Evolutionary conservation across 1,284 basidiomycete species (phyloP).

Genomic region (Malassezia sp.): DNA sequence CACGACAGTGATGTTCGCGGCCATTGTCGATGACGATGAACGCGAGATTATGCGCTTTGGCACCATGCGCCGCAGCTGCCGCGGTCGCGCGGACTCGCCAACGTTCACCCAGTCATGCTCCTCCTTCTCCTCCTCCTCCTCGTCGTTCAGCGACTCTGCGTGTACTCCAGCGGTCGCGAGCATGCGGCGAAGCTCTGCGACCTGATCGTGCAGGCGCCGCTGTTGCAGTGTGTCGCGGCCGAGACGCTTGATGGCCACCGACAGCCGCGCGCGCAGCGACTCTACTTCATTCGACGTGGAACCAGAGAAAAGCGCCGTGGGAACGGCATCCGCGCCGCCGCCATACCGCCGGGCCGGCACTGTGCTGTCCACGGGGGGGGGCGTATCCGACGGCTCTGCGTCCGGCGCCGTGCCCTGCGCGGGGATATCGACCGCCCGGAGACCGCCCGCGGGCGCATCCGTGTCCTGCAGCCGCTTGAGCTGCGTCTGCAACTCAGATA

Average conservation of each 20-base stretch:
- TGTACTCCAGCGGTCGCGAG: conserved; percentile 29
- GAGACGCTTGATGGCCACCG: conserved; percentile 34
- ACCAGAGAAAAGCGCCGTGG: neutral
- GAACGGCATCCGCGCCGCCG: neutral
- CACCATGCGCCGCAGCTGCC: conserved; percentile 15
- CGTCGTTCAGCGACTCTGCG: conserved; percentile 9
- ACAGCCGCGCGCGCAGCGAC: conserved; percentile 36
- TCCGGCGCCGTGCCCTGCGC: neutral
- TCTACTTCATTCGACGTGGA: conserved; percentile 17
- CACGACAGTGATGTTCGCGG: too few relatives aligned
- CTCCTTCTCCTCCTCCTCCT: conserved; percentile 24
- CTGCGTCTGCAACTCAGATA: conserved; percentile 72
- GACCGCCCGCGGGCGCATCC: conserved; percentile 13
- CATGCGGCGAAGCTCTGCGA: conserved; percentile 26
- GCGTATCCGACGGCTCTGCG: neutral
- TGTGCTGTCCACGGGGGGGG: neutral
- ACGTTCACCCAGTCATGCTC: conserved; percentile 27
- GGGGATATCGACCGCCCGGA: neutral
- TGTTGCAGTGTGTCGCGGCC: conserved; percentile 37
- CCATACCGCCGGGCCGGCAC: neutral
- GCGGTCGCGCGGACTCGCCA: conserved; percentile 19
- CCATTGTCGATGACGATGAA: too few relatives aligned
- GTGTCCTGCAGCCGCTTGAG: conserved; percentile 49
- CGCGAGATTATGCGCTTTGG: conserved; percentile 14
- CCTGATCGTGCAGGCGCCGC: conserved; percentile 36